Conservation (phyloP, 352 stramenopile species). For the Phytophthora fragariaefolia region DNA sequence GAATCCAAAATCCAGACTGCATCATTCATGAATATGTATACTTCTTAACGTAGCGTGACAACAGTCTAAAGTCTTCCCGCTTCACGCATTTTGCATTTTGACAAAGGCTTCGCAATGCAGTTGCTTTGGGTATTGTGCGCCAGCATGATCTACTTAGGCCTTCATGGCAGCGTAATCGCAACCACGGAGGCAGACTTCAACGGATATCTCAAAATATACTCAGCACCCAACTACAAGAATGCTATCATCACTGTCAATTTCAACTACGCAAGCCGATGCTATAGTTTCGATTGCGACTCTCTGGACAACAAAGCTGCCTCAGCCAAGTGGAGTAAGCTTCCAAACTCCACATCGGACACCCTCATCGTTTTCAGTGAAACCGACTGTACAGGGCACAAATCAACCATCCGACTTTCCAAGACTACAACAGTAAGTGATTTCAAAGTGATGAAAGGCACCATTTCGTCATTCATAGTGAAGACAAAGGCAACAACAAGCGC, state of each 20-base stretch:
- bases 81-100: neutral
- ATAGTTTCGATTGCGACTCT: neutral
- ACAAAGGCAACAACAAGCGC: too few species aligned
- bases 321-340: neutral
- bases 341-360: too few species aligned
- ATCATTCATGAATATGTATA: too few species aligned
- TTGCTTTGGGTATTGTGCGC: neutral
- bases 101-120: neutral
- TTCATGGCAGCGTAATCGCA: neutral
- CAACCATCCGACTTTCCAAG: too few species aligned
- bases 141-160: neutral
- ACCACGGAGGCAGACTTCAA: neutral
- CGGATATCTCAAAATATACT: neutral
- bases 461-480: too few species aligned
- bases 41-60: too few species aligned
- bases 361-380: too few species aligned
- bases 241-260: neutral
- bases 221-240: neutral
- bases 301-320: neutral
- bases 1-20: too few species aligned
- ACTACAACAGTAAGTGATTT: too few species aligned
- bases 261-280: constrained; percentile 1
- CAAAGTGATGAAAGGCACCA: too few species aligned
- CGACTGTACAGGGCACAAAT: too few species aligned
- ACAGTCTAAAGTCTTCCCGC: too few species aligned